phyloP scores from a whole-genome alignment of 768 basidiomycete species.

The Tricholoma flavovirens region DNA sequence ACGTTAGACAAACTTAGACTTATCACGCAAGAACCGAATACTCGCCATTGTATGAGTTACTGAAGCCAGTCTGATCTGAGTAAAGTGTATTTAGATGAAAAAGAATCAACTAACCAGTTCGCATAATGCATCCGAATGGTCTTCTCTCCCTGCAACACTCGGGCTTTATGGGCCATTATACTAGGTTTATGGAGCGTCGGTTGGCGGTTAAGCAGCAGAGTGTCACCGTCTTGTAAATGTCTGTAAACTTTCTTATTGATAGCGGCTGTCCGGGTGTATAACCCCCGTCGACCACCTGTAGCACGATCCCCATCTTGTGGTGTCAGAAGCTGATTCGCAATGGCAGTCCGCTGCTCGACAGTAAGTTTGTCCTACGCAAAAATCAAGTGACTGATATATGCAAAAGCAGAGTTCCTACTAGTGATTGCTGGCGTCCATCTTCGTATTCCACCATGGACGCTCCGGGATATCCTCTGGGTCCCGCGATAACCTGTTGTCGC shows the following conservation, averaged over 20 bases:
- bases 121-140: constrained; percentile 99
- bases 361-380: constrained; percentile 69
- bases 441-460: constrained; percentile 94
- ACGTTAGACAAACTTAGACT: neutral
- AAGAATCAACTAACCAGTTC: constrained; percentile 68
- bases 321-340: constrained; percentile 92
- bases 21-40: neutral
- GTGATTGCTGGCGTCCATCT: constrained; percentile 80
- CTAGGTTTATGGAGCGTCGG: constrained; percentile 98
- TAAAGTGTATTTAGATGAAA: neutral
- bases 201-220: constrained; percentile 93
- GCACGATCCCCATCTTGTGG: constrained; percentile 72
- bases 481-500: constrained; percentile 86
- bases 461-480: constrained; percentile 84
- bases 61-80: constrained; percentile 23
- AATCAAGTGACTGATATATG: constrained; percentile 1
- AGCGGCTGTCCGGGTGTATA: constrained; percentile 71
- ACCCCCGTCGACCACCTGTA: constrained; percentile 40
- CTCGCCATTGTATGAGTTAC: constrained; percentile 96
- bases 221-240: constrained; percentile 91
- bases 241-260: constrained; percentile 98
- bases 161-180: constrained; percentile 98
- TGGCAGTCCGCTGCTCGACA: constrained; percentile 86
- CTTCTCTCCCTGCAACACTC: constrained; percentile 91
- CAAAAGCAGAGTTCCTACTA: constrained; percentile 42